phyloP scores from a whole-genome alignment of 371 early-diverging fungal species.

The Mycotypha africana region DNA sequence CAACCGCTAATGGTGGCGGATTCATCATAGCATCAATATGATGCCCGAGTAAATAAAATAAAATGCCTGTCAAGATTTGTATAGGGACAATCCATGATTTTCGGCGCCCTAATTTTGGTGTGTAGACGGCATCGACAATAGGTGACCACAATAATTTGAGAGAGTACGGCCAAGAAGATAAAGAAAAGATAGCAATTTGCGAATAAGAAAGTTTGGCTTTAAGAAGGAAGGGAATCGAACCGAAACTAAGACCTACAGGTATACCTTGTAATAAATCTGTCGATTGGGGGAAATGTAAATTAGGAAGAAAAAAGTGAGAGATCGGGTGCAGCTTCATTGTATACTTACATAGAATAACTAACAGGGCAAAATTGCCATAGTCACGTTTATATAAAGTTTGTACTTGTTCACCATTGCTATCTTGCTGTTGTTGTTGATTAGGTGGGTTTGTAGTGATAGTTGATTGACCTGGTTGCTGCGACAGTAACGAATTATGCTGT shows the following conservation, averaged over 20 bases:
- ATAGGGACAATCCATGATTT: slow-evolving; percentile 99
- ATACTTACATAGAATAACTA: slow-evolving; percentile 65
- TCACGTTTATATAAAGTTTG: slow-evolving; percentile 40
- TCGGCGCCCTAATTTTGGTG: slow-evolving; percentile 77
- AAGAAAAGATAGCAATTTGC: slow-evolving; percentile 89
- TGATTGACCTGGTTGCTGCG: no score
- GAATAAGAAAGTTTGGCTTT: slow-evolving; percentile 86
- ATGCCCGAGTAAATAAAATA: slow-evolving; percentile 75
- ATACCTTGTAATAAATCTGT: slow-evolving; percentile 90
- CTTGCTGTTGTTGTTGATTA: neutral
- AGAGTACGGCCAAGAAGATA: slow-evolving; percentile 93
- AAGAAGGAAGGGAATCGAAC: slow-evolving; percentile 89
- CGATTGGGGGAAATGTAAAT: no score
- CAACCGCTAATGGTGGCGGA: no score
- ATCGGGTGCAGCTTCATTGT: no score
- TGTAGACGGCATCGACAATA: slow-evolving; percentile 88
- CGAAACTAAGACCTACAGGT: slow-evolving; percentile 88
- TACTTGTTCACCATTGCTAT: slow-evolving; percentile 1
- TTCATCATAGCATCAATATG: slow-evolving; percentile 73
- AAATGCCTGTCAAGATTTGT: slow-evolving; percentile 71
- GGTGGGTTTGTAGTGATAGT: no score
- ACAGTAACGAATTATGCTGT: no score
- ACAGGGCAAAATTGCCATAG: slow-evolving; percentile 57
- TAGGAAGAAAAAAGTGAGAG: no score
- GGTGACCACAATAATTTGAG: slow-evolving; percentile 95